Percentiles rank a stretch among this genome's conserved stretches.
phyloP scores from a whole-genome alignment of 257 asterid species.

The Asclepias syriaca region DNA sequence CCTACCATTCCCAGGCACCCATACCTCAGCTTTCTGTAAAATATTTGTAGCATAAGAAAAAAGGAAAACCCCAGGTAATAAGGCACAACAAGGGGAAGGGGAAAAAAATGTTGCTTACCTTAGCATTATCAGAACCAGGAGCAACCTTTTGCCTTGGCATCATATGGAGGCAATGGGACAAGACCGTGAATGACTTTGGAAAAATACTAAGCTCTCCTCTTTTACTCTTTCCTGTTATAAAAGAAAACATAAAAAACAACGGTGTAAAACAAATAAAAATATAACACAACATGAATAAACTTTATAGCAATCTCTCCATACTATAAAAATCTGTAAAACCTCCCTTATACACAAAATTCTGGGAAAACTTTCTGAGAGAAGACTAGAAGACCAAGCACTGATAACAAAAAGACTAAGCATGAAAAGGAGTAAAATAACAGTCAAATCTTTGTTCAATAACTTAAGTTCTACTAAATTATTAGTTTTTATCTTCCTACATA shows the following conservation, averaged over 20 bases:
- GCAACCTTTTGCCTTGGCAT: constrained; percentile 67
- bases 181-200: constrained; percentile 52
- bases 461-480: too few species aligned
- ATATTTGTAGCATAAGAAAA: not conserved
- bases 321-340: too few species aligned
- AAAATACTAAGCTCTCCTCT: constrained; percentile 90
- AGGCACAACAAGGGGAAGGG: not conserved
- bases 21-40: constrained; percentile 49
- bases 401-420: too few species aligned
- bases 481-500: too few species aligned
- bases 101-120: constrained; percentile 24
- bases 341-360: too few species aligned
- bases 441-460: too few species aligned
- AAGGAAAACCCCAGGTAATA: too few species aligned
- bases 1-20: constrained; percentile 77
- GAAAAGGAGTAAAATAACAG: too few species aligned
- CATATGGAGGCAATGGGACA: constrained; percentile 86
- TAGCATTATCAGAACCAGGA: constrained; percentile 48
- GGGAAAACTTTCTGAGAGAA: too few species aligned
- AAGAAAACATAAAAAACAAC: not conserved
- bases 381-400: too few species aligned
- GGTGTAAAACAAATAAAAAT: not conserved
- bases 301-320: too few species aligned
- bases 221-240: constrained; percentile 59
- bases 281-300: too few species aligned